These are phyloP conservation scores for Xerocomus spinulosus DNA, from an alignment of 768 basidiomycete species.

Conservation along the genomic window DNA sequence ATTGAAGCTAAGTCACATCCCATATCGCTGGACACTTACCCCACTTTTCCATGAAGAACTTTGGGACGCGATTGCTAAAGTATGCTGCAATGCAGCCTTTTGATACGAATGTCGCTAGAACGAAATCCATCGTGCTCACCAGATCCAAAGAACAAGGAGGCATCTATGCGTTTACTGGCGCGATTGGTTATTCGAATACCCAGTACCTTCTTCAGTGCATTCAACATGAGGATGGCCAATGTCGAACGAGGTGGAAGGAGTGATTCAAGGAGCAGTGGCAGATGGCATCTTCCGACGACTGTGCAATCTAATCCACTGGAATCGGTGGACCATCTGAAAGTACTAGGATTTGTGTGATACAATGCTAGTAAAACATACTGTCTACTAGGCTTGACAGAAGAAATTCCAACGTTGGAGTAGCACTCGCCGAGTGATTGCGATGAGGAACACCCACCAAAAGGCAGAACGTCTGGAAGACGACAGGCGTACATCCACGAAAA, in stretches of 20 bases:
- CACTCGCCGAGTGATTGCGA: too few species aligned
- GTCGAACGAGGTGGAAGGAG: background rate
- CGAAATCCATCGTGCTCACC: slow-evolving; percentile 9
- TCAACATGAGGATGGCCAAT: slow-evolving; percentile 5
- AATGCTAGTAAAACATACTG: too few species aligned
- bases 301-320: too few species aligned
- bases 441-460: too few species aligned
- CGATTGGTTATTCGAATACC: background rate
- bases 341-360: too few species aligned
- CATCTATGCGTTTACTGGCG: background rate
- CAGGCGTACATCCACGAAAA: too few species aligned
- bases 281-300: too few species aligned
- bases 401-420: too few species aligned
- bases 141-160: slow-evolving; percentile 20
- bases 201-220: slow-evolving; percentile 7
- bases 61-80: slow-evolving; percentile 27
- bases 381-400: too few species aligned
- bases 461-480: too few species aligned
- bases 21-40: slow-evolving; percentile 8
- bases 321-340: too few species aligned
- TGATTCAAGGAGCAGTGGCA: too few species aligned
- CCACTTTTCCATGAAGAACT: slow-evolving; percentile 19
- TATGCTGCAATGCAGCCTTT: slow-evolving; percentile 17
- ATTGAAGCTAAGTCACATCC: background rate
- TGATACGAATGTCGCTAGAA: background rate